phyloP scores from a whole-genome alignment of 1,284 basidiomycete species.

The Coniferiporia sulphurascens region DNA sequence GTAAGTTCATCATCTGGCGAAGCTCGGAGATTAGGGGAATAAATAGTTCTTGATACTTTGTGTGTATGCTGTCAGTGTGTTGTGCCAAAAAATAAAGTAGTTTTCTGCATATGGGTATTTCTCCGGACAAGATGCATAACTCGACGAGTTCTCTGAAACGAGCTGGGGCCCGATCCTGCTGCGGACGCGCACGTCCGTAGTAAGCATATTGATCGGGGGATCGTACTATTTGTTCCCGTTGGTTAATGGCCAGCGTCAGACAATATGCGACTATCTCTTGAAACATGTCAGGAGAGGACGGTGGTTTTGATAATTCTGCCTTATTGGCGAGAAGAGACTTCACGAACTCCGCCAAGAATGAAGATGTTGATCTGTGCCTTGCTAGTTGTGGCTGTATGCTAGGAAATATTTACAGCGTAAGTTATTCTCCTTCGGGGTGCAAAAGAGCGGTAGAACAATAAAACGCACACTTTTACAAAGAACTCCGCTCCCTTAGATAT shows the following conservation, averaged over 20 bases:
- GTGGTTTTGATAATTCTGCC: not conserved
- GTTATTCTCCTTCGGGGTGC: not conserved
- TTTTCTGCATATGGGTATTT: not conserved
- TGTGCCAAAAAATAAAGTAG: not conserved
- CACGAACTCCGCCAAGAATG: not conserved
- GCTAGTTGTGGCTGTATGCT: slow-evolving; percentile 8
- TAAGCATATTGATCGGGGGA: not conserved
- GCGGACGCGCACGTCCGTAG: not conserved
- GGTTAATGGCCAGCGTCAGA: not conserved
- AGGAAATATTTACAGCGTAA: not conserved
- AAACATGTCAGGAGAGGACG: not conserved
- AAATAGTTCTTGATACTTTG: slow-evolving; percentile 2
- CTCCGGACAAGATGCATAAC: not conserved
- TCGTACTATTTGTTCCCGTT: not conserved
- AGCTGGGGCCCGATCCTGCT: not conserved
- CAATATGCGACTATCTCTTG: not conserved
- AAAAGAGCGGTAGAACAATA: not conserved
- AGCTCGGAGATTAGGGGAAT: slow-evolving; percentile 5
- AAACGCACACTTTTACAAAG: slow-evolving; percentile 3
- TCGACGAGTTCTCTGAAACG: slow-evolving; percentile 2
- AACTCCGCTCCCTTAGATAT: slow-evolving; percentile 2
- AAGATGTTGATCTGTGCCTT: not conserved
- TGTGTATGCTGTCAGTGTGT: not conserved
- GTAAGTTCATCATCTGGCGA: not conserved
- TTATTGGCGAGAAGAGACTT: not conserved